Base-by-base conservation (phyloP, 1,284 basidiomycete genomes). In the Psilocybe mexicana region DNA sequence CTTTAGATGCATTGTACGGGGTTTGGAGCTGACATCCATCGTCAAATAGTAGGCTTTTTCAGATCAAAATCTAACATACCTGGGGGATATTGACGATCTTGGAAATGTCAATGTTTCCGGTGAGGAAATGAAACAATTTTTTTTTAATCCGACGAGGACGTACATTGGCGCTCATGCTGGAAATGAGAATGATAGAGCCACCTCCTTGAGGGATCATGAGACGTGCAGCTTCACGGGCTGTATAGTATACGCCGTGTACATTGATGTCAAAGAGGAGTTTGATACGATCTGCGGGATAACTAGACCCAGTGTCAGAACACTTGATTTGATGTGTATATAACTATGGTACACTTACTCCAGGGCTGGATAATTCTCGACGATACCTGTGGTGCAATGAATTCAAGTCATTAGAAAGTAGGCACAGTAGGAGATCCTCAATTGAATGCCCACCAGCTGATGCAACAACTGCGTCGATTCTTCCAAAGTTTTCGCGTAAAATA, bases 1-100 rank as follows among this genome's bases (percentile, higher is more conserved):
- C 90, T 77, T 92, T 96, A 45, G 94, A 95, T n/a, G 93, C 90
- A 73, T 98, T 98, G 76, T 98, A 98, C 0, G 96, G 95, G 1
- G 93, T 92, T 82, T 98, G 96, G 40, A 85, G 86, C 84, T 97
- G 80, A 24, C 4, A 14, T 25, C 43, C 18, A 44, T 30, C 45
- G 14, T 18, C 18, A 18, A 18, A 18, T 18, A 18, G 18, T 18
- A 18, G 18, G 24, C 2, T 50, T 18, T 14, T 47, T 42, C 28
- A 36, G 18, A 12, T 14, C 24, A 30, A 42, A 10, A 30, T 47
- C 40, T 26, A 18, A 52, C 57, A 30, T 59, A 88, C 87, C 79
- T 88, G 87, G 40, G 93, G 93, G 57, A 91, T 83, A 74, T 95
- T 95, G 71, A 95, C 82, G 62, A 95, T 86, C 92, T 94, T 51